These are phyloP conservation scores for Capronia americana DNA, from an alignment of 2,329 filamentous ascomycete genomes.

Conservation along the genomic window DNA sequence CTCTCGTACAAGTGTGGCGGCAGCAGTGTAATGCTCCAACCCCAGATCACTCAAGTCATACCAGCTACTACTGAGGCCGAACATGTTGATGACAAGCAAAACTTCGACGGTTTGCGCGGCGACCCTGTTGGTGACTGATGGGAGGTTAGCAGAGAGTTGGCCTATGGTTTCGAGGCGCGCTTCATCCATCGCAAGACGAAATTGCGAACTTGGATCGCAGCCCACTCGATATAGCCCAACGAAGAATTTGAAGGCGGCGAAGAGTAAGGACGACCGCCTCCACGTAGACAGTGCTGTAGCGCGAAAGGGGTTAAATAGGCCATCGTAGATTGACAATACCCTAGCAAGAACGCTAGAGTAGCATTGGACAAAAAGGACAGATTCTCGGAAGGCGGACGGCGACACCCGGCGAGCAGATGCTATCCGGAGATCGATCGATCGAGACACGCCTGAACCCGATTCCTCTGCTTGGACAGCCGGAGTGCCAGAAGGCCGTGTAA, in stretches of 20 bases:
- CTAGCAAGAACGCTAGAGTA: slow-evolving; percentile 10
- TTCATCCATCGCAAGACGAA: slow-evolving; percentile 2
- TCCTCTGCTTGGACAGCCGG: not conserved
- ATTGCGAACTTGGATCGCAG: not conserved
- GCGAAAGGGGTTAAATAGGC: slow-evolving; percentile 10
- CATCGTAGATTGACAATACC: slow-evolving; percentile 17
- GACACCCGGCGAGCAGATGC: not conserved
- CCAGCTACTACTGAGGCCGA: slow-evolving; percentile 25
- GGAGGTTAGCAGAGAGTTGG: slow-evolving; percentile 5
- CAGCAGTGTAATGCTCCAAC: slow-evolving; percentile 19
- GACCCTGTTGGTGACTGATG: not conserved
- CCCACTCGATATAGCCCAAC: slow-evolving; percentile 2
- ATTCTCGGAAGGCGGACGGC: slow-evolving; percentile 1
- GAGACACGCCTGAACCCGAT: not conserved
- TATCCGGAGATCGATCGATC: not conserved
- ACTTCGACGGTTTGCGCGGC: slow-evolving; percentile 8
- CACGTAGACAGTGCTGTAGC: slow-evolving; percentile 11
- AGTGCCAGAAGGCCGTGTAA: not conserved
- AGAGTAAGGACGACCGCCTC: slow-evolving; percentile 16
- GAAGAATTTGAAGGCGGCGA: slow-evolving; percentile 15
- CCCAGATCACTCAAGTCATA: slow-evolving; percentile 14
- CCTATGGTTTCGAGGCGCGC: slow-evolving; percentile 6
- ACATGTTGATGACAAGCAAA: slow-evolving; percentile 18
- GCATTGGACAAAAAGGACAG: slow-evolving; percentile 1
- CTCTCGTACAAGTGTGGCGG: slow-evolving; percentile 3